Conservation (phyloP, 192 early-diverging fungal genomes). For the Dissophora globulifera region DNA sequence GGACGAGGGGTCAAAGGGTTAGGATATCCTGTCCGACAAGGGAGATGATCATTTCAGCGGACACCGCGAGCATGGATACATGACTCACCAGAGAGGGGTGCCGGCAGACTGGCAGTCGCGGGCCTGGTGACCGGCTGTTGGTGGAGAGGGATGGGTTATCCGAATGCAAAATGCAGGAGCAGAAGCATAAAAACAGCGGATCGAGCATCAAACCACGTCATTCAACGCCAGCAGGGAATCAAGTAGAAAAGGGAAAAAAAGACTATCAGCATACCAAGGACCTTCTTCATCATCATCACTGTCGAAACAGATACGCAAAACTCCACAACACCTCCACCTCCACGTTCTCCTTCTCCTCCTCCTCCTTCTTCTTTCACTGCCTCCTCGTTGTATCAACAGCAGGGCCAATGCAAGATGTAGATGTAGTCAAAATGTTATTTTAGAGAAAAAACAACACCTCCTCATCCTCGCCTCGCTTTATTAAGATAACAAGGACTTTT, state of each 20-base stretch:
- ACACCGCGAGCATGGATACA: too few relatives aligned
- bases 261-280: constrained; percentile 24
- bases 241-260: constrained; percentile 6
- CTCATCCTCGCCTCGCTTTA: constrained; percentile 55
- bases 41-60: too few relatives aligned
- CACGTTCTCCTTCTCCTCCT: constrained; percentile 12
- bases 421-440: constrained; percentile 21
- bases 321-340: too few relatives aligned
- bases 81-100: constrained; percentile 58
- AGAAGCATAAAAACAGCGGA: too few relatives aligned
- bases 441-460: constrained; percentile 37
- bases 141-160: background rate
- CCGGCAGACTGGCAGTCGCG: constrained; percentile 60
- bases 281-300: background rate
- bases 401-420: constrained; percentile 14
- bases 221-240: background rate
- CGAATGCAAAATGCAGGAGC: background rate
- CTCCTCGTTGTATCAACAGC: constrained; percentile 6
- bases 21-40: too few relatives aligned
- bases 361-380: constrained; percentile 11
- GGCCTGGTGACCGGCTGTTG: constrained; percentile 65
- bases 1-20: background rate
- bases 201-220: too few relatives aligned
- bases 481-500: constrained; percentile 33
- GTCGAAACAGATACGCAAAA: background rate